These are phyloP conservation scores for Allium sativum DNA, from an alignment of 106 monocot genomes.

Conservation along the genomic window DNA sequence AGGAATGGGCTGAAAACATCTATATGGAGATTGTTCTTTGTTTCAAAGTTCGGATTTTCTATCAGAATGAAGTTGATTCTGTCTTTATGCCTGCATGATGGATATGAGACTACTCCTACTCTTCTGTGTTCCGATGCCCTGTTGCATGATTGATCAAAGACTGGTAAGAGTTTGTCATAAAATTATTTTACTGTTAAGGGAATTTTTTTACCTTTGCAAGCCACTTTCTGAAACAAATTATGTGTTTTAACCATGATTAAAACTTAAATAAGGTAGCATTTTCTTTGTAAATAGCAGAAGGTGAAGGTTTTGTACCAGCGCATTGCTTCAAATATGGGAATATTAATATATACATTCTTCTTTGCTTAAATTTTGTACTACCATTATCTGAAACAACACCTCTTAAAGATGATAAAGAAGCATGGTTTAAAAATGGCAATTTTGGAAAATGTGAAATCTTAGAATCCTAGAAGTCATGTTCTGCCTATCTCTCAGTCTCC, in stretches of 20 bases:
- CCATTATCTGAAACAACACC: too few species aligned
- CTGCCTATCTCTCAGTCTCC: too few species aligned
- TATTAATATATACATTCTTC: too few species aligned
- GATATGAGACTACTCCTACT: background rate
- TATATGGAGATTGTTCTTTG: background rate
- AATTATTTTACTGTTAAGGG: background rate
- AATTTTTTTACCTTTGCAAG: background rate
- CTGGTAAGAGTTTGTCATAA: conserved; percentile 14
- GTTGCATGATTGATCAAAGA: conserved; percentile 45
- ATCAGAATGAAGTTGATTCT: background rate
- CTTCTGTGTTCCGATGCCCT: conserved; percentile 36
- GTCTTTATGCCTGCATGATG: background rate
- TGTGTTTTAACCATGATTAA: background rate
- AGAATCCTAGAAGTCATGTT: too few species aligned
- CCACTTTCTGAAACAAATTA: background rate
- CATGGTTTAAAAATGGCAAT: too few species aligned
- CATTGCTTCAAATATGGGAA: too few species aligned
- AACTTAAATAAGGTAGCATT: background rate
- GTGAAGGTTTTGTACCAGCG: background rate
- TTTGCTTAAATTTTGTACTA: too few species aligned
- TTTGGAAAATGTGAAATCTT: too few species aligned
- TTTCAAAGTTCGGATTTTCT: background rate
- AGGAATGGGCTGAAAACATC: too few species aligned
- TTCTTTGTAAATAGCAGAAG: background rate
- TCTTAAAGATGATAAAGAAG: too few species aligned